A percentile compares a stretch with the other conserved stretches of the same genome.
Evolutionary conservation across 371 early-diverging fungal species (phyloP).

Genomic region (Basidiobolus meristosporus): DNA sequence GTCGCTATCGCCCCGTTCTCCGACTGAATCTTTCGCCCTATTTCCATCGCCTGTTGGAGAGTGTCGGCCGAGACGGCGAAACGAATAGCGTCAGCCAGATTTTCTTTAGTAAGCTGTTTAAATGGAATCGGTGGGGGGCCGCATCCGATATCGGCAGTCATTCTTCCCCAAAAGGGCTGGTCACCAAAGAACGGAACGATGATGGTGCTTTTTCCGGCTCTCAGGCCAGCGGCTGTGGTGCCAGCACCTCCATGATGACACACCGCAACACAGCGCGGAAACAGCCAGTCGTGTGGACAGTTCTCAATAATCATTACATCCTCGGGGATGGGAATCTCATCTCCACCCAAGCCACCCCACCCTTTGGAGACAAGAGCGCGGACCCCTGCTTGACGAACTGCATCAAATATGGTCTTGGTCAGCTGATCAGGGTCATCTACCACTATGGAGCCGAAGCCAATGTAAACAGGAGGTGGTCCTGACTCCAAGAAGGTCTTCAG

Average conservation of each 20-base stretch:
- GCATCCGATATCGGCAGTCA: no score
- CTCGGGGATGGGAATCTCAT: constrained; percentile 15
- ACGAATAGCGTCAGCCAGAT: no score
- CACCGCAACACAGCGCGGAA: constrained; percentile 48
- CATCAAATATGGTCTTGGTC: constrained; percentile 40
- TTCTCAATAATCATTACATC: constrained; percentile 27
- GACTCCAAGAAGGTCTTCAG: constrained; percentile 33
- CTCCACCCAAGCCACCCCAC: constrained; percentile 39
- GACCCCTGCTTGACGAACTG: constrained; percentile 41
- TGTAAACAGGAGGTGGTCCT: constrained; percentile 50
- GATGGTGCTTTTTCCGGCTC: constrained; percentile 52
- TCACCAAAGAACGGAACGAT: constrained; percentile 77
- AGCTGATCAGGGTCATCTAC: constrained; percentile 57
- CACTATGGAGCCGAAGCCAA: constrained; percentile 75
- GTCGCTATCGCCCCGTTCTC: no score
- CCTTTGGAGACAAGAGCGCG: constrained; percentile 61
- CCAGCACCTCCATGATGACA: constrained; percentile 84
- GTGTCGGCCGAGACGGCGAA: no score
- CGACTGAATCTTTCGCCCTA: no score
- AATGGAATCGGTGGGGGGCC: no score
- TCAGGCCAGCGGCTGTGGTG: constrained; percentile 62
- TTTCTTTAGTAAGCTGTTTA: no score
- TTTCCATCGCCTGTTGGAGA: no score
- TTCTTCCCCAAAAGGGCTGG: constrained; percentile 76
- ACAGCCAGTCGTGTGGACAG: constrained; percentile 79